Base-by-base conservation (phyloP, 768 basidiomycete genomes). In the Gyrodon lividus region DNA sequence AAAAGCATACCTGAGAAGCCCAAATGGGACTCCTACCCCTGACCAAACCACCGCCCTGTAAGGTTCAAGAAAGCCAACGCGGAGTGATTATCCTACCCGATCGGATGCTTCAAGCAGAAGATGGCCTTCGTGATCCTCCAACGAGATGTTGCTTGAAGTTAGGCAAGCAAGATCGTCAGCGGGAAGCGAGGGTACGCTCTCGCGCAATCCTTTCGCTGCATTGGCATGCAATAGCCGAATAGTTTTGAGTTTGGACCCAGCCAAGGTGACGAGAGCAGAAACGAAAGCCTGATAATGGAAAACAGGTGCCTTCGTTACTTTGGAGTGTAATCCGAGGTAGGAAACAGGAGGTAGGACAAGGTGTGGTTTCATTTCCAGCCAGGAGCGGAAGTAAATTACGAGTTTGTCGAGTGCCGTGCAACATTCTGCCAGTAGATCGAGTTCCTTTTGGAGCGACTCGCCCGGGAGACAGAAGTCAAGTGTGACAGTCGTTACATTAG, bases 331-430 rank as follows among this genome's bases (percentile, higher is more conserved):
- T 23, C 61, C 54, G 30, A 66, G 59, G 38, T 39, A 56, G n/a
- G 64, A 66, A 45, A 66, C 34, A 6, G 66, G 57, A 12, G 66
- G 65, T 8, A 66, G 54, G 22, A 48, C 20, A 19, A 66, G 66
- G 34, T n/a, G 33, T 26, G 46, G 38, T 23, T 41, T 58, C 17
- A 66, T 33, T 38, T 63, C 65, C 20, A 51, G 31, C 65, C 65
- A 68, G 23, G 61, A 55, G 23, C 52, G 61, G 40, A 66, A 47
- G 43, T 58, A 61, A 33, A 66, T 57, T 9, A 66, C 47, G n/a
- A 66, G 59, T 26, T 54, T 65, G 20, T 66, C 57, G 33, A 66
- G 56, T 9, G 43, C 46, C 6, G 42, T 35, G 45, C 65, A 66
- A 41, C 54, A 61, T 43, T 66, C 66, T 9, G 66, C 47, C 13